A percentile compares a stretch with the other conserved stretches of the same genome.
phyloP scores from a whole-genome alignment of 441 rosid species.

The Pelargonium cotyledonis region DNA sequence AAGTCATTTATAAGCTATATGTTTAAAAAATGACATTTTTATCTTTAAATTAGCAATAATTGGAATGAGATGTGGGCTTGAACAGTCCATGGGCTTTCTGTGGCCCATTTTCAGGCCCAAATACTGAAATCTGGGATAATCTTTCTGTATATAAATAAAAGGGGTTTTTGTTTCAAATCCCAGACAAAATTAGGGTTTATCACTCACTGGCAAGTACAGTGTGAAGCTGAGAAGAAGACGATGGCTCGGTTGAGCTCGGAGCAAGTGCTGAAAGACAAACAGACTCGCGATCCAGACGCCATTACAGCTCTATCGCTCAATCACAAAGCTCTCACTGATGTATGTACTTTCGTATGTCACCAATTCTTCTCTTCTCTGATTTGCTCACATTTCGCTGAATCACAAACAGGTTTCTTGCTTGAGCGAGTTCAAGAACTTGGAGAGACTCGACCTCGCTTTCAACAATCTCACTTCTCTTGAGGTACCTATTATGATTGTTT shows the following conservation, averaged over 20 bases:
- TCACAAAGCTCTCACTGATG: constrained; percentile 70
- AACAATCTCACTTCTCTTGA: constrained; percentile 69
- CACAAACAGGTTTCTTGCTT: constrained; percentile 58
- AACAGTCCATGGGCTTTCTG: too few relatives aligned
- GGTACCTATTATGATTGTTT: constrained; percentile 25
- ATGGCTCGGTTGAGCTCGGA: constrained; percentile 49
- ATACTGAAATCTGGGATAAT: too few relatives aligned
- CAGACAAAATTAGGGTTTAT: background rate
- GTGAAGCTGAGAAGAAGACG: background rate
- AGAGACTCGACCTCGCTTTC: constrained; percentile 75
- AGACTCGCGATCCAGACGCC: constrained; percentile 38
- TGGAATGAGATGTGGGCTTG: too few relatives aligned
- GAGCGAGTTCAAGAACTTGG: constrained; percentile 58
- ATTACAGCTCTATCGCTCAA: constrained; percentile 52
- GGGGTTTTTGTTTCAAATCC: too few relatives aligned
- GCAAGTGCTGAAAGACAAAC: constrained; percentile 52
- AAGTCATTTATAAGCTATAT: too few relatives aligned
- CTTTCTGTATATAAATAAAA: too few relatives aligned
- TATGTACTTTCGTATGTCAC: constrained; percentile 15
- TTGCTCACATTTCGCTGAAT: background rate
- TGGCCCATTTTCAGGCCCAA: too few relatives aligned
- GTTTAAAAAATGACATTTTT: too few relatives aligned
- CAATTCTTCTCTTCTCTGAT: background rate
- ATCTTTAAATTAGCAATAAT: too few relatives aligned
- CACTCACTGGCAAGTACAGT: background rate